Base-by-base conservation (phyloP, 2,329 filamentous ascomycete species). In the Leptoxyphium fumago region DNA sequence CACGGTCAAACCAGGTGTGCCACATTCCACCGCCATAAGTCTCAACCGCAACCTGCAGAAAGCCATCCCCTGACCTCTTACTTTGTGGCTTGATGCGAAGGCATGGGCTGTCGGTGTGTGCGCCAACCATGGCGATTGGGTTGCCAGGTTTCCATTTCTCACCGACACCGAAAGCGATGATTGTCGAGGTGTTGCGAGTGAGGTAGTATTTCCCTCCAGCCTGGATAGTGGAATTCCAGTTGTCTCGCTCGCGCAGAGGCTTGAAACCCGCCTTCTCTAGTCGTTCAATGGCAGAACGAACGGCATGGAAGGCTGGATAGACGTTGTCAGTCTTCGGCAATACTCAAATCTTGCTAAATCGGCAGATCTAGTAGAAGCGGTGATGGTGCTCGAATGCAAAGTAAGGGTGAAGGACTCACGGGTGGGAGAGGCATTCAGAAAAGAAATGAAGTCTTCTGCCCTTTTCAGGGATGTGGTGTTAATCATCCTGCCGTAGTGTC, bases 1-100 rank as follows among this genome's bases (percentile, higher is more conserved):
- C 91, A 42, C 91, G 80, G 63, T 98, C 91, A 60, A 98, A 98
- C 91, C 78, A 98, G 40, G 85, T 94, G 65, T 95, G 88, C 89
- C 89, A 96, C 57, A 96, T 80, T 45, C 91, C 91, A 48, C 91
- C 91, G 43, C 91, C 91, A 59, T 98, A 98, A 1, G 86, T 89
- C 71, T 98, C 91, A 42, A 95, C 89, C 43, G 88, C 91, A 45
- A 98, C 80, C 66, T 98, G 91, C 50, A 95, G 67, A 64, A 91
- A 98, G 10, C 89, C 89, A 51, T 84, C 82, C 45, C 76, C 79
- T 57, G 77, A 75, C 68, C 89, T 91, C 67, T 89, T 94, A 59
- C 85, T 94, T 38, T 94, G 81, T 10, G 91, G 91, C 71, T 98
- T 98, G 62, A 98, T 72, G 47, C 89, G 81, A 41, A 98, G 75